phyloP scores from a whole-genome alignment of 148 eudicot species.

The Vaccinium darrowii region DNA sequence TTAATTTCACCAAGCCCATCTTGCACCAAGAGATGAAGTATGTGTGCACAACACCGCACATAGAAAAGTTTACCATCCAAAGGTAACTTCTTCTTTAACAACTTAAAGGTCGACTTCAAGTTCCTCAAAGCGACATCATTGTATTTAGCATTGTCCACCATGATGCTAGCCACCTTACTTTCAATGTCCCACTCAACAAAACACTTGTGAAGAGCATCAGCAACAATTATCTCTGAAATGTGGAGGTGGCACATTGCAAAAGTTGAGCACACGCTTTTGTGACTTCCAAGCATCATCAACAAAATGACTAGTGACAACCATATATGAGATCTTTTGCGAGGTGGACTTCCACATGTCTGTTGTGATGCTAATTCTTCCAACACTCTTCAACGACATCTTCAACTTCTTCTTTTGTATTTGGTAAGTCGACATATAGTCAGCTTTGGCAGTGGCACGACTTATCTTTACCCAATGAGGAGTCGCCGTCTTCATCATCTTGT shows the following conservation, averaged over 20 bases:
- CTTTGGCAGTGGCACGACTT: neutral
- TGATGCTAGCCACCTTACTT: neutral
- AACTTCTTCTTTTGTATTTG: neutral
- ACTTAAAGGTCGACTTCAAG: neutral
- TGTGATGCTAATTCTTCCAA: neutral
- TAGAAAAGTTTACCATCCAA: neutral
- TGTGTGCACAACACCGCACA: neutral
- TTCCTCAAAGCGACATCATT: neutral
- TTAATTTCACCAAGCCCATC: neutral
- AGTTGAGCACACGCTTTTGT: neutral
- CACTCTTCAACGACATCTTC: neutral
- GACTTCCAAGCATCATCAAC: neutral
- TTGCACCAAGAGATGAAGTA: neutral
- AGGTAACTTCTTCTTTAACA: neutral
- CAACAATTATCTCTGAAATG: constrained; percentile 1
- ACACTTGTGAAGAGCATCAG: neutral
- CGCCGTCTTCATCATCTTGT: neutral
- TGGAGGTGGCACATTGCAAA: constrained; percentile 10
- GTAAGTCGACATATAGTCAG: neutral
- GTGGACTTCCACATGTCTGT: neutral
- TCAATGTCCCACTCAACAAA: neutral
- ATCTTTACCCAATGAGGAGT: constrained; percentile 1
- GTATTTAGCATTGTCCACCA: neutral
- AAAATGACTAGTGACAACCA: constrained; percentile 1
- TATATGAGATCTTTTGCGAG: constrained; percentile 1